Base-by-base conservation (phyloP, 805 yeast genomes). In the Hanseniaspora lachancei region DNA sequence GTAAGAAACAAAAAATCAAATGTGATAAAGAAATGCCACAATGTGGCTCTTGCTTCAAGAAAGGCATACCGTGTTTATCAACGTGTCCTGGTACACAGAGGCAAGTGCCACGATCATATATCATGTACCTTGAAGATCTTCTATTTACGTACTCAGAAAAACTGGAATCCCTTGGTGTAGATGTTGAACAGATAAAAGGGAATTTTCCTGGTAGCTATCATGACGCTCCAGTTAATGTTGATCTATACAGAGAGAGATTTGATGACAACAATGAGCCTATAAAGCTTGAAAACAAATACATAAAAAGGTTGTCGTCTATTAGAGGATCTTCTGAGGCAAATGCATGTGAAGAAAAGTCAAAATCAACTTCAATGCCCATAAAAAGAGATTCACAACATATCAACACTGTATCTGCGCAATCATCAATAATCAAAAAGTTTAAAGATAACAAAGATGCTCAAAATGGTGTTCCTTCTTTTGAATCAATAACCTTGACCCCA, bases 1-100 rank as follows among this genome's bases (percentile, higher is more conserved):
- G 56, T 35, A 52, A 52, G 36, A 52, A 46, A 15, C 39, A 46
- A 27, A 52, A 52, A 39, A 46, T 46, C 9, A 52, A 52, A 52
- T 52, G 56, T 46, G 50, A 52, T 32, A 52, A 52, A 24, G 50
- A 52, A 29, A 46, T 52, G 49, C 56, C 56, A 6, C 56, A 52
- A 35, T 52, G 56, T 27, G 24, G 42, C 15, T 38, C 56, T 1
- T 52, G 56, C 39, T 46, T 52, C 15, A 52, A 52, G 38, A 52
- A 46, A 16, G 56, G 56, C 16, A 36, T 72, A 2, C 86, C 84
- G 7, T 89, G 97, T 68, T 80, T 87, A 4, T 87, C 95, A 0
- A 68, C 86, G 3, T 96, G 89, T 65, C 89, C 95, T 0, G 87
- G 89, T 7, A 86, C 96, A 0, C 95, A 95, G 0, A 72, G 95